Evolutionary conservation across 331 rosid species (phyloP), one percentile per base, ranked within the genome.

Genomic region (Quercus lobata): DNA sequence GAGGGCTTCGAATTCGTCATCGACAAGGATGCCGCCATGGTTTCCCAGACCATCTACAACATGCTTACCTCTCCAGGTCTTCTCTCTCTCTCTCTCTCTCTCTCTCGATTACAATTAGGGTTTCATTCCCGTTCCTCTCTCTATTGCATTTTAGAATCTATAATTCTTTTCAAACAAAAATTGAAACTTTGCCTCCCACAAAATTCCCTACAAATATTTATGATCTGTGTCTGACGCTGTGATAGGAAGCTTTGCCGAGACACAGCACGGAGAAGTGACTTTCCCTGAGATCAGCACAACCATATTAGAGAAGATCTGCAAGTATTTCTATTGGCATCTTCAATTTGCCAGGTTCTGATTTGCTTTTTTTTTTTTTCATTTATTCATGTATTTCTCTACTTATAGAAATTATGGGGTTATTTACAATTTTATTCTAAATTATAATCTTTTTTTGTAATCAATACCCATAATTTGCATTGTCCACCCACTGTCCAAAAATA

Each of bases 61-160:
- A 96, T 96, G 99, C 98, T 93, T 55, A 93, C 99, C 6, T 96
- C 99, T 79, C 98, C 98, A 63, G 99, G 98, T 93, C 61, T 77
- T 82, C 80, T 34, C 21, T 66, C 79, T 6, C 24, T 22, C 15
- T n/a, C n/a, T n/a, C n/a, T n/a, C n/a, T 82, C 80, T 34, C 21
- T 66, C 79, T 6, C 24, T 22, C 15, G 16, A 18, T 6, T 69
- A 57, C 12, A 6, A 68, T 83, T 77, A 75, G 81, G 90, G 84
- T 85, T 84, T 55, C 57, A 5, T 22, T 66, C 49, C 5, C 4
- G 29, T 15, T 18, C 58, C 17, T 61, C 1, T 25, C 17, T 29
- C 16, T 25, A 7, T 41, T 41, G 46, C 46, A 2, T 0, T 41
- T 0, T 8, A 41, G 46, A 41, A 0, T 41, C 46, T 41, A 41